phyloP scores from a whole-genome alignment of 164 flowering plant genomes.

The Vitis amurensis region DNA sequence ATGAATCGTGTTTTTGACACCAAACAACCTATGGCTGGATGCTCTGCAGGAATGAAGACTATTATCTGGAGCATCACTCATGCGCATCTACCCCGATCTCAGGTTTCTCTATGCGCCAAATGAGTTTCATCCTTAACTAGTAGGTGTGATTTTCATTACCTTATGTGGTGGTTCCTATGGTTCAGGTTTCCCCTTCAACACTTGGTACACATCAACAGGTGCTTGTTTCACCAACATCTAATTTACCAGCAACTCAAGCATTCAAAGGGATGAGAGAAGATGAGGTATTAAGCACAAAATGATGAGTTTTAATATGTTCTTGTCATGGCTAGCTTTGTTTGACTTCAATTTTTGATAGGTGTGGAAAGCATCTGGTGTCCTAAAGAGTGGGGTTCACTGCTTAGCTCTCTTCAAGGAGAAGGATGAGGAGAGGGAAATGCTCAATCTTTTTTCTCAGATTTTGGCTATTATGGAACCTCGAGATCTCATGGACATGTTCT shows the following conservation, averaged over 20 bases:
- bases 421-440: conserved; percentile 94
- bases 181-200: conserved; percentile 65
- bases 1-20: background rate
- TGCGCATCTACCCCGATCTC: conserved; percentile 82
- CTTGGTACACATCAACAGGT: conserved; percentile 66
- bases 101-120: conserved; percentile 40
- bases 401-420: conserved; percentile 92
- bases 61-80: conserved; percentile 97
- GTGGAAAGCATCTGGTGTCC: conserved; percentile 91
- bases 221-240: conserved; percentile 60
- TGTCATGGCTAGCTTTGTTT: background rate
- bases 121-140: too few species aligned
- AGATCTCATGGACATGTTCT: conserved; percentile 99
- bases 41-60: conserved; percentile 90
- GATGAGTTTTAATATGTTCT: background rate
- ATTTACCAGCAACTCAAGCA: conserved; percentile 52
- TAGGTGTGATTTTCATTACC: conserved; percentile 3
- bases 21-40: conserved; percentile 4
- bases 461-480: conserved; percentile 95
- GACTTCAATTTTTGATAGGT: conserved; percentile 50
- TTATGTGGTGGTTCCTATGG: conserved; percentile 11
- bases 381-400: conserved; percentile 95
- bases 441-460: conserved; percentile 76
- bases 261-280: conserved; percentile 97
- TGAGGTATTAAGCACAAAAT: conserved; percentile 57